These are phyloP conservation scores for Cymodocea nodosa DNA, from an alignment of 116 monocot species.

Conservation along the genomic window DNA sequence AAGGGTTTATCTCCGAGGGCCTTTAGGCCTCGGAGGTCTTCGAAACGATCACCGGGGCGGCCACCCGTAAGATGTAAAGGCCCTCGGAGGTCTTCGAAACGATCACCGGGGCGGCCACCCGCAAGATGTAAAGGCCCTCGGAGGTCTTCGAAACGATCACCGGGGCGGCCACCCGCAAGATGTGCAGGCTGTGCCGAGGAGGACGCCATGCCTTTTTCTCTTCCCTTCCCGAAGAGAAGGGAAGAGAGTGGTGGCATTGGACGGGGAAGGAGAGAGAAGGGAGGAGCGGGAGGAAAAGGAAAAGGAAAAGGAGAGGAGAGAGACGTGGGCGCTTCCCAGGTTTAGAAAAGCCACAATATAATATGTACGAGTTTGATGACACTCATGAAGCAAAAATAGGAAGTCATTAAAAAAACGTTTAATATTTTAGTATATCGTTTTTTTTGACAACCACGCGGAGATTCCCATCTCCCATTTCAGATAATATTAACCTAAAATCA, in stretches of 20 bases:
- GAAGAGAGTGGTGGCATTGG: neutral
- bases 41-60: neutral
- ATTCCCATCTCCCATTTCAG: no score
- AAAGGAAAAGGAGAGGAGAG: no score
- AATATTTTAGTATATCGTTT: no score
- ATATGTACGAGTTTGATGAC: no score
- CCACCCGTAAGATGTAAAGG: no score
- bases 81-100: no score
- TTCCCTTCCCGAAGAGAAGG: neutral
- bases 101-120: no score
- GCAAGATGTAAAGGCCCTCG: no score
- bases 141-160: neutral
- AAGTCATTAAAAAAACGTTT: neutral
- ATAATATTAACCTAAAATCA: no score
- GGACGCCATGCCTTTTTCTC: neutral
- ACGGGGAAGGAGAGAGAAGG: neutral
- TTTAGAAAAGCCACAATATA: neutral
- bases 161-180: no score
- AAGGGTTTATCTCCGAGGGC: neutral
- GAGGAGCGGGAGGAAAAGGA: neutral
- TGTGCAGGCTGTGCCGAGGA: neutral
- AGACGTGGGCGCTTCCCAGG: neutral
- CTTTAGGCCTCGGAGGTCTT: neutral
- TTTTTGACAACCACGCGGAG: no score
- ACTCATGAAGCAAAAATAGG: neutral